These are phyloP conservation scores for Colletotrichum sojae DNA, from an alignment of 2,329 filamentous ascomycete species.

Conservation along the genomic window DNA sequence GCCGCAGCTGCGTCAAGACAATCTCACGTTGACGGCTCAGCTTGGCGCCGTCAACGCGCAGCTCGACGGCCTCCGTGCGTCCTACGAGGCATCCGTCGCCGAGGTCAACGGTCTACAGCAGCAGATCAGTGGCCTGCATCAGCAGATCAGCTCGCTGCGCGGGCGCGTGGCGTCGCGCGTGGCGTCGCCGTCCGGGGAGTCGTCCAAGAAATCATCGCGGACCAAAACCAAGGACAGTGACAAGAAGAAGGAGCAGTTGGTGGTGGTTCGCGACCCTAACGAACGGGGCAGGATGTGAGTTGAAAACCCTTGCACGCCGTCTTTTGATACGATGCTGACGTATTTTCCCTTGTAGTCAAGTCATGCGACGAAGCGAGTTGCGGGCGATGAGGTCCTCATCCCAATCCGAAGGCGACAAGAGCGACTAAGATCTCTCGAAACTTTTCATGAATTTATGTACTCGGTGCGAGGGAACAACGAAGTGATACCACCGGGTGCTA, in stretches of 20 bases:
- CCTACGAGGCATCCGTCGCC: slow-evolving; percentile 33
- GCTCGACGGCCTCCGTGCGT: slow-evolving; percentile 37
- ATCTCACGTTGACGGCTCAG: slow-evolving; percentile 30
- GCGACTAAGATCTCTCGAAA: slow-evolving; percentile 11
- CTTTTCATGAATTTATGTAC: not conserved
- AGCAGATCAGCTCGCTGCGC: slow-evolving; percentile 36
- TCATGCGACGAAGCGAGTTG: slow-evolving; percentile 40
- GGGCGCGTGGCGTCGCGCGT: slow-evolving; percentile 33
- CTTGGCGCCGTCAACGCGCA: slow-evolving; percentile 38
- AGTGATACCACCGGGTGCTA: not conserved
- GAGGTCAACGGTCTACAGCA: slow-evolving; percentile 36
- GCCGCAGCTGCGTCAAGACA: slow-evolving; percentile 37
- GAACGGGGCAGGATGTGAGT: slow-evolving; percentile 42
- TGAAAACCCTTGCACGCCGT: not conserved
- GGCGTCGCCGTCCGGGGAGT: slow-evolving; percentile 33
- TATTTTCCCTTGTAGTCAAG: slow-evolving; percentile 22
- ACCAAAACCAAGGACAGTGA: slow-evolving; percentile 37
- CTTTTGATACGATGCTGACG: slow-evolving; percentile 14
- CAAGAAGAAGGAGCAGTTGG: slow-evolving; percentile 41
- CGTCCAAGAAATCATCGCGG: slow-evolving; percentile 29
- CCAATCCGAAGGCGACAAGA: slow-evolving; percentile 37
- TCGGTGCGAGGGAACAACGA: slow-evolving; percentile 7
- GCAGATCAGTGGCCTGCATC: slow-evolving; percentile 36
- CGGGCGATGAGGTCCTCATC: slow-evolving; percentile 33
- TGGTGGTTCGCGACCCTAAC: slow-evolving; percentile 40